Conservation (phyloP, 148 eudicot species). For the Spergularia bocconei region DNA sequence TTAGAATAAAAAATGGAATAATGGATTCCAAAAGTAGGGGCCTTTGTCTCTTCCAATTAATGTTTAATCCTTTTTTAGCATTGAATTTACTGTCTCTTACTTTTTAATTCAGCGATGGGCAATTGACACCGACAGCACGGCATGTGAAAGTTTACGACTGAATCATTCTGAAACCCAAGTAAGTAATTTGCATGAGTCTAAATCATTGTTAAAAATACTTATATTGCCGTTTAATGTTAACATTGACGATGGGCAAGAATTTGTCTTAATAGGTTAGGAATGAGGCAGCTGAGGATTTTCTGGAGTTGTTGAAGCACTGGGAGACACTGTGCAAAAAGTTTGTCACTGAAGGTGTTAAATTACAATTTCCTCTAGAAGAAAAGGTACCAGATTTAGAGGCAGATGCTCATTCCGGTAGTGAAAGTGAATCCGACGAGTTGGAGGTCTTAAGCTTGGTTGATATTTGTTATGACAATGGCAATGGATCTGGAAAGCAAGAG, state of each 20-base stretch:
- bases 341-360: slow-evolving; percentile 38
- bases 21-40: neutral
- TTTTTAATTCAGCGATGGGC: slow-evolving; percentile 82
- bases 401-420: slow-evolving; percentile 30
- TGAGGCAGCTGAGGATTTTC: slow-evolving; percentile 79
- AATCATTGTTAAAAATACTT: slow-evolving; percentile 10
- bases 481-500: slow-evolving; percentile 52
- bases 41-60: neutral
- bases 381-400: slow-evolving; percentile 22
- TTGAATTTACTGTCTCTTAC: neutral
- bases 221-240: neutral
- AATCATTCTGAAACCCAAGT: slow-evolving; percentile 91
- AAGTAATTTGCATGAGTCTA: slow-evolving; percentile 26
- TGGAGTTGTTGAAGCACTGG: slow-evolving; percentile 81
- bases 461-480: slow-evolving; percentile 66
- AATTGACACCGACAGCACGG: slow-evolving; percentile 56
- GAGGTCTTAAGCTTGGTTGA: slow-evolving; percentile 70
- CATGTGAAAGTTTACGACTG: slow-evolving; percentile 82
- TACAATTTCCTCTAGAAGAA: slow-evolving; percentile 23
- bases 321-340: slow-evolving; percentile 63
- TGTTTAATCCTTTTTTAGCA: neutral
- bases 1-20: neutral
- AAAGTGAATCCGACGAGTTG: slow-evolving; percentile 47
- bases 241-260: neutral
- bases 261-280: slow-evolving; percentile 60